Conservation (phyloP, 495 filamentous ascomycete species). For the Penicillium mononematosum region DNA sequence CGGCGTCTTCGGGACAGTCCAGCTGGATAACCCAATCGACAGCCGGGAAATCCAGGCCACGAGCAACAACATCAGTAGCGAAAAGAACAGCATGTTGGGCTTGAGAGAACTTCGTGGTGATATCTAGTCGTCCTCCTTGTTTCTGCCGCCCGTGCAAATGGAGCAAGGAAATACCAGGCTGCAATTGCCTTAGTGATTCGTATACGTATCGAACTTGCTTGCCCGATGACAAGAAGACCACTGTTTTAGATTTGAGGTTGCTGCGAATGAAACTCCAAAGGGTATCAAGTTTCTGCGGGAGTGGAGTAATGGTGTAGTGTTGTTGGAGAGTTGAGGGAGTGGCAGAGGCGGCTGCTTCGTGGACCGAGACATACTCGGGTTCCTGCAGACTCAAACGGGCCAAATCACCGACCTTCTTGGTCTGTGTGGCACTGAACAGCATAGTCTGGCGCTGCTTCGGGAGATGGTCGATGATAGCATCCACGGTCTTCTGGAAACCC, state of each 20-base stretch:
- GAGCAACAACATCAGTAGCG: slow-evolving; percentile 89
- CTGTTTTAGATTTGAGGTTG: slow-evolving; percentile 86
- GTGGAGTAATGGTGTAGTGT: slow-evolving; percentile 80
- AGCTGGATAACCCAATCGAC: slow-evolving; percentile 97
- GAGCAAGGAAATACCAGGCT: slow-evolving; percentile 91
- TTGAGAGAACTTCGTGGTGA: slow-evolving; percentile 75
- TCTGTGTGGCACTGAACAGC: slow-evolving; percentile 95
- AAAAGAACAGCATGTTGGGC: slow-evolving; percentile 84
- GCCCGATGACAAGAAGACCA: slow-evolving; percentile 90
- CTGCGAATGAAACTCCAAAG: slow-evolving; percentile 87
- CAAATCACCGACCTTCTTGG: slow-evolving; percentile 87
- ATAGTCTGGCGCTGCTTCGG: slow-evolving; percentile 86
- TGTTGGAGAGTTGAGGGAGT: slow-evolving; percentile 85
- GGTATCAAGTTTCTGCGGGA: slow-evolving; percentile 85
- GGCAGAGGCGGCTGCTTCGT: slow-evolving; percentile 75
- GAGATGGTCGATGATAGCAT: slow-evolving; percentile 91
- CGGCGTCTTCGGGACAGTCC: slow-evolving; percentile 93
- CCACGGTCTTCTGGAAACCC: slow-evolving; percentile 89
- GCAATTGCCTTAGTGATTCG: slow-evolving; percentile 88
- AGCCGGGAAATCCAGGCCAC: slow-evolving; percentile 92
- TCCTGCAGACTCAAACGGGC: slow-evolving; percentile 84
- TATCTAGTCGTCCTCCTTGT: slow-evolving; percentile 80
- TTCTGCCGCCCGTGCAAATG: slow-evolving; percentile 96
- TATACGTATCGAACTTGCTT: slow-evolving; percentile 97
- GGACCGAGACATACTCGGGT: slow-evolving; percentile 92